Evolutionary conservation across 441 rosid species (phyloP), one percentile per base, ranked within the genome.

Genomic region (Aleurites moluccanus): DNA sequence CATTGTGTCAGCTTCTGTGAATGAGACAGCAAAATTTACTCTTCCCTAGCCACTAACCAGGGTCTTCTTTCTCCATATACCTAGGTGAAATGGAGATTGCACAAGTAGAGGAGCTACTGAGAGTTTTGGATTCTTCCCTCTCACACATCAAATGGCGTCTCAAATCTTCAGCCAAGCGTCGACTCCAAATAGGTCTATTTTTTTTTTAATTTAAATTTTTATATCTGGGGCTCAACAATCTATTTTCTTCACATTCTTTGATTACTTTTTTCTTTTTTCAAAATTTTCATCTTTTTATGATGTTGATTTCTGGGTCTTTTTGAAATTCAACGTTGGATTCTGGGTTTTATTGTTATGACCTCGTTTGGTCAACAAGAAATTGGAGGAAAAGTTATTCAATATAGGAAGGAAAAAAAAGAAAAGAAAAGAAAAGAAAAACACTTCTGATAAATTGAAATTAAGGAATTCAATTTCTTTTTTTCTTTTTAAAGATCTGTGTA

Each of bases 71-170:
- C 50, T 45, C 16, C 3, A 2, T 45, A 3, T 2, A 0, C 4
- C 8, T 28, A n/a, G 15, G 23, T 30, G 72, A 70, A 70, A 87
- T 85, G 93, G 90, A 83, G 64, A 75, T 77, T 59, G 80, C 78
- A 50, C 85, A 67, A 77, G 79, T 68, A 72, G 92, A 87, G 62
- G 91, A 91, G 83, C 60, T 77, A 13, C 69, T 89, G 59, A 82
- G 82, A 75, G 85, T 83, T 66, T 70, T 92, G 83, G 86, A 80
- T 64, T 80, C 85, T 45, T 85, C 87, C 73, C 92, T 95, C 42
- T 50, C 80, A 20, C 83, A 75, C 42, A 81, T 85, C 88, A 88
- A 90, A 79, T 95, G 99, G 99, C 88, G 94, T 61, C 90, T 94
- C 75, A 87, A 83, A 38, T 56, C 89, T 69, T 70, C 69, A 44